phyloP scores from a whole-genome alignment of 805 yeast species.

The Jamesozyma hellenica region DNA sequence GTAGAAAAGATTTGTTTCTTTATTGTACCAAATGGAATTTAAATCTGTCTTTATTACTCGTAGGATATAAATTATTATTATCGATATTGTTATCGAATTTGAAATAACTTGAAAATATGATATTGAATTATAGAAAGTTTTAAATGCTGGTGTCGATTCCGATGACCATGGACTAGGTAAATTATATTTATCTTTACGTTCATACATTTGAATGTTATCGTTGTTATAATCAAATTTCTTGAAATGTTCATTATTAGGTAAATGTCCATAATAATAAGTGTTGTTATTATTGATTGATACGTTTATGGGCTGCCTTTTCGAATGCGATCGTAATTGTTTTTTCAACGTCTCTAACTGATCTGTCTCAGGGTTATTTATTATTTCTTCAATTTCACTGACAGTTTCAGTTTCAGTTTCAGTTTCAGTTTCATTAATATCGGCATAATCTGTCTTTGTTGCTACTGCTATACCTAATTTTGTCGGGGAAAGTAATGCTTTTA shows the following conservation, averaged over 20 bases:
- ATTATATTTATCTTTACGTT: neutral
- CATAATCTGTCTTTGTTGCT: constrained; percentile 17
- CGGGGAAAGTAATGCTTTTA: constrained; percentile 16
- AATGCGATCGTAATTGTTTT: neutral
- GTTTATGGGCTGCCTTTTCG: constrained; percentile 14
- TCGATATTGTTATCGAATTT: constrained; percentile 39
- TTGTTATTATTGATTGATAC: constrained; percentile 18
- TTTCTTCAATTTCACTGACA: neutral
- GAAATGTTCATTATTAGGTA: neutral
- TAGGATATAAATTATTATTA: constrained; percentile 37
- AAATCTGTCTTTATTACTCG: constrained; percentile 47
- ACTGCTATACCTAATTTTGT: constrained; percentile 24
- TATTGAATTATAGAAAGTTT: constrained; percentile 45
- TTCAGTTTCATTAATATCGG: neutral
- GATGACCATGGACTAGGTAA: constrained; percentile 56
- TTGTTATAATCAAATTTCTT: neutral
- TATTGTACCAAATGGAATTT: constrained; percentile 37
- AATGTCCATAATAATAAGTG: constrained; percentile 9
- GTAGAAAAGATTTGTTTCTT: constrained; percentile 34
- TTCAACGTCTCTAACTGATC: constrained; percentile 3
- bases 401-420: neutral
- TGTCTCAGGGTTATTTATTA: neutral
- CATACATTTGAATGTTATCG: neutral
- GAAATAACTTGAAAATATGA: constrained; percentile 51
- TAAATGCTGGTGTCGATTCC: constrained; percentile 41